phyloP scores from a whole-genome alignment of 2,329 filamentous ascomycete species.

The Cordyceps militaris region DNA sequence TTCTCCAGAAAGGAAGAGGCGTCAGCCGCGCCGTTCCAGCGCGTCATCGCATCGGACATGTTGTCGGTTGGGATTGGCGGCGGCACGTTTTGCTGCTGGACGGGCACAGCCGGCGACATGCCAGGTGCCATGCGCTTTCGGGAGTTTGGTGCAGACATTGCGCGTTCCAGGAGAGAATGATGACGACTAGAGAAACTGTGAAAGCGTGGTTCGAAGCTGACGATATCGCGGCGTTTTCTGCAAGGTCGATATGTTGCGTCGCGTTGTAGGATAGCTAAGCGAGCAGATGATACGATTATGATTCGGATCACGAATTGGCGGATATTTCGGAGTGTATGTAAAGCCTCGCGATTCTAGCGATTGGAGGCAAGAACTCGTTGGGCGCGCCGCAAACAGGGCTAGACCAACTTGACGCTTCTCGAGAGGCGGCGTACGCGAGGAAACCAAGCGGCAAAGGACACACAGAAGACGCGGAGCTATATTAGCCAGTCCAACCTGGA shows the following conservation, averaged over 20 bases:
- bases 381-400: neutral
- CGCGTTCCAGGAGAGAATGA: neutral
- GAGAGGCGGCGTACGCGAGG: neutral
- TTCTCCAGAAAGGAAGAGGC: slow-evolving; percentile 31
- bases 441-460: neutral
- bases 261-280: neutral
- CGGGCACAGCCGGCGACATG: slow-evolving; percentile 54
- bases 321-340: neutral
- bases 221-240: neutral
- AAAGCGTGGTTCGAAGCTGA: slow-evolving; percentile 1
- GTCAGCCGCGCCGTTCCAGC: slow-evolving; percentile 37
- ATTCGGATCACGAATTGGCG: neutral
- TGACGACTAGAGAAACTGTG: neutral
- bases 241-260: neutral
- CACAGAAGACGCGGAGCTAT: neutral
- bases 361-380: neutral
- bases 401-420: neutral
- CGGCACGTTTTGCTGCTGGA: slow-evolving; percentile 44
- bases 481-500: no score
- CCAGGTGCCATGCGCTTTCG: slow-evolving; percentile 72
- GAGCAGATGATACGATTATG: neutral
- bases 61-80: slow-evolving; percentile 39
- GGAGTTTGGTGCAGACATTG: slow-evolving; percentile 44
- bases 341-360: neutral
- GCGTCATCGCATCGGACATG: slow-evolving; percentile 40